Evolutionary conservation across 2,329 filamentous ascomycete genomes (phyloP).

Genomic region (Teratosphaeria viscida): DNA sequence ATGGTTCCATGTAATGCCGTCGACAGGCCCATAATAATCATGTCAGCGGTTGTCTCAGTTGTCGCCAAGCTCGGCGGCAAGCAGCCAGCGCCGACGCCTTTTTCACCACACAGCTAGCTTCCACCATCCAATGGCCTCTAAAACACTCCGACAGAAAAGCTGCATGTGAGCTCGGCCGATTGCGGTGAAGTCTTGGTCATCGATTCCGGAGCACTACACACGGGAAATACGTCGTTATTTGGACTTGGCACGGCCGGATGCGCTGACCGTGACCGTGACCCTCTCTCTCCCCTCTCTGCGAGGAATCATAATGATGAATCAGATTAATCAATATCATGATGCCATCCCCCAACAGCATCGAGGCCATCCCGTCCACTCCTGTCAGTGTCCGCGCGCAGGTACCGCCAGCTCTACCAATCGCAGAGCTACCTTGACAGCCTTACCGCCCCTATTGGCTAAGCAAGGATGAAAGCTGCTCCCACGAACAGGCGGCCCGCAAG

Average conservation of each 20-base stretch:
- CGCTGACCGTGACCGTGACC: neutral
- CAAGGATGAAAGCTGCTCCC: slow-evolving; percentile 1
- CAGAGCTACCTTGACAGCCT: neutral
- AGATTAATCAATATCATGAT: neutral
- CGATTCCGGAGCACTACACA: neutral
- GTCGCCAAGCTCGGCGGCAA: neutral
- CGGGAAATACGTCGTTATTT: neutral
- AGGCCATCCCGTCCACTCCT: neutral
- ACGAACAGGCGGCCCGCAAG: slow-evolving; percentile 2
- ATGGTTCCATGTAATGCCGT: neutral
- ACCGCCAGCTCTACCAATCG: neutral
- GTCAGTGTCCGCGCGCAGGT: slow-evolving; percentile 1
- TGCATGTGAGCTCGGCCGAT: neutral
- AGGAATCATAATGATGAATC: neutral
- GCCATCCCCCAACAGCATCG: neutral
- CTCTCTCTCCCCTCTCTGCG: neutral
- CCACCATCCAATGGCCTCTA: neutral
- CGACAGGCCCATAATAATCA: neutral
- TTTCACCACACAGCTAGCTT: neutral
- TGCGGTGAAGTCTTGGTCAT: neutral
- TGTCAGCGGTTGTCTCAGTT: neutral
- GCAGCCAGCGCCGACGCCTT: neutral
- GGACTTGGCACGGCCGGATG: neutral
- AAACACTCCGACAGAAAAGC: neutral
- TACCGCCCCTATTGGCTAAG: neutral